Percentiles rank a stretch among this genome's conserved stretches.
Conservation (phyloP, 2,329 filamentous ascomycete species). For the Neocucurbitaria cava region DNA sequence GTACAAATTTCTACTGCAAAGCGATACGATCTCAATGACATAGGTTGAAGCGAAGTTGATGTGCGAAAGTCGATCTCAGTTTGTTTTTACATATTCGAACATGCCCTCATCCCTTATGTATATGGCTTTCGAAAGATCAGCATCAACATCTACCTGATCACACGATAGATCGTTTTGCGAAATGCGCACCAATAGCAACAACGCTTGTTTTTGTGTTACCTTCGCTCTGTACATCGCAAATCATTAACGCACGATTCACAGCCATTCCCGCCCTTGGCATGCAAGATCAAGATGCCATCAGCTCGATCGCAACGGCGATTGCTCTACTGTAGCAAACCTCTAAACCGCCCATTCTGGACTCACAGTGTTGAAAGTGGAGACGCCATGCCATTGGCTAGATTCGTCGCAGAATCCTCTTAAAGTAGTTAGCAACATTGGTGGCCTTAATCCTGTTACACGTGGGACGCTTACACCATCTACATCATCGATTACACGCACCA, state of each 20-base stretch:
- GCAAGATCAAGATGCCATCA: not conserved
- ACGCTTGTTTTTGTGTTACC: not conserved
- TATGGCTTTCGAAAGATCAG: not conserved
- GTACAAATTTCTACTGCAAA: not conserved
- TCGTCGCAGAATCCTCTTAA: conserved; percentile 1
- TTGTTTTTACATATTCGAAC: not conserved
- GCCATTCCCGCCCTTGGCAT: not conserved
- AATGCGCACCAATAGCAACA: not conserved
- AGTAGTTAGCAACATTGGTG: not conserved
- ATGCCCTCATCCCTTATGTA: not conserved
- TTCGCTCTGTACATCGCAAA: not conserved
- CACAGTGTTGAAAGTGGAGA: not conserved
- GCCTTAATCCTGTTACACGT: conserved; percentile 1
- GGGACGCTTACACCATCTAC: not conserved
- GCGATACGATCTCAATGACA: not conserved
- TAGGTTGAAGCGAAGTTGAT: too few relatives aligned
- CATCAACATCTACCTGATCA: not conserved
- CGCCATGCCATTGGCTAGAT: not conserved
- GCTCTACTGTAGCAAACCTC: not conserved
- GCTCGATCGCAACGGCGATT: not conserved
- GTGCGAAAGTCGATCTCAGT: not conserved
- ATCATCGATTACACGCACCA: conserved; percentile 15
- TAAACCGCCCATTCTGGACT: not conserved
- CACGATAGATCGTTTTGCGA: not conserved
- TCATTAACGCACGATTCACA: not conserved